Percentiles rank a stretch among this genome's conserved stretches.
Evolutionary conservation across 129 eudicot genomes (phyloP).

Genomic region (Calendula officinalis): DNA sequence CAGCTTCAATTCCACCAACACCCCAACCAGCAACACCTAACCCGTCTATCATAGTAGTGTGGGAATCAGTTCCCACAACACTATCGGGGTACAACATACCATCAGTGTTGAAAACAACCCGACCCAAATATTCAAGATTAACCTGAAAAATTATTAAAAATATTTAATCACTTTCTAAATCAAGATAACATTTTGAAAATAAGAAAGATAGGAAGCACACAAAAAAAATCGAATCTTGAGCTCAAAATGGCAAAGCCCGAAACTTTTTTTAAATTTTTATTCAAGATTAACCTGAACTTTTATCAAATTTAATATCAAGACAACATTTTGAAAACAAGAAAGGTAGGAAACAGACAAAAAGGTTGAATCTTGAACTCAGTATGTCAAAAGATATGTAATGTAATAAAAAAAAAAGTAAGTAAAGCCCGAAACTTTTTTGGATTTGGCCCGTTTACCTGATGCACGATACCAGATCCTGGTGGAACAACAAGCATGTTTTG

Average conservation of each 20-base stretch:
- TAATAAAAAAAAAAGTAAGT: neutral
- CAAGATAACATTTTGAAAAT: neutral
- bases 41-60: conserved; percentile 98
- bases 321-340: neutral
- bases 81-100: conserved; percentile 94
- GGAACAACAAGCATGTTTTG: conserved; percentile 99
- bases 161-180: neutral
- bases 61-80: conserved; percentile 98
- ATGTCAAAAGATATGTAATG: neutral
- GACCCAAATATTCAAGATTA: conserved; percentile 90
- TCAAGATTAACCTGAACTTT: too few relatives aligned
- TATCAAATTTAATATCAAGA: neutral
- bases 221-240: neutral
- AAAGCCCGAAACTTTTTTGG: neutral
- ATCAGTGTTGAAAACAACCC: conserved; percentile 83
- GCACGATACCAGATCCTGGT: conserved; percentile 98
- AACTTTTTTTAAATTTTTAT: too few relatives aligned
- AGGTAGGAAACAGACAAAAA: neutral
- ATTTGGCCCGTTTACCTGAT: conserved; percentile 55
- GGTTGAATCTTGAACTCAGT: neutral
- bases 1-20: conserved; percentile 99
- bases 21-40: conserved; percentile 99
- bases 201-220: neutral
- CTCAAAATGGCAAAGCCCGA: neutral
- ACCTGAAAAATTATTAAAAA: conserved; percentile 46